Conservation (phyloP, 2,329 filamentous ascomycete species). For the Zymoseptoria tritici region DNA sequence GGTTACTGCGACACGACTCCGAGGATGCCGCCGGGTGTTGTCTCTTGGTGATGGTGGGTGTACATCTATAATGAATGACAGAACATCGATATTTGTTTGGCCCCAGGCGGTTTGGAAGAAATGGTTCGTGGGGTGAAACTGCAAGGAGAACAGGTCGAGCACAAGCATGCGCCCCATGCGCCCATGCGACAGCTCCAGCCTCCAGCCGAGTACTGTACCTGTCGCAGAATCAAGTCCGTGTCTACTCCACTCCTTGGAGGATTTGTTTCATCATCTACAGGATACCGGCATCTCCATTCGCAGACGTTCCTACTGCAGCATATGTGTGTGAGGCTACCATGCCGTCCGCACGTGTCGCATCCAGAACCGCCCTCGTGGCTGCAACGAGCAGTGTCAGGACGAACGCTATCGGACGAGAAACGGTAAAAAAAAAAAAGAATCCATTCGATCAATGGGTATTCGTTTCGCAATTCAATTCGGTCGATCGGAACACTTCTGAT, state of each 20-base stretch:
- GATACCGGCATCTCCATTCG: not conserved
- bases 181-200: too few species aligned
- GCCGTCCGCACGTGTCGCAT: not conserved
- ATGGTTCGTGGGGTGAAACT: too few species aligned
- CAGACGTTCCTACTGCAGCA: not conserved
- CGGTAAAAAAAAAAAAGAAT: not conserved
- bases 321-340: not conserved
- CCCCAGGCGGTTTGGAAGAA: too few species aligned
- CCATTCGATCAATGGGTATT: not conserved
- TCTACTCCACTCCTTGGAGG: too few species aligned
- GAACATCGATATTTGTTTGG: too few species aligned
- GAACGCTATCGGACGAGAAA: not conserved
- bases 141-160: too few species aligned
- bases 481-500: not conserved
- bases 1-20: not conserved
- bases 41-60: not conserved
- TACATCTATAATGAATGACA: too few species aligned
- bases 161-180: too few species aligned
- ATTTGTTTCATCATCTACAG: not conserved
- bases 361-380: not conserved
- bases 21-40: not conserved
- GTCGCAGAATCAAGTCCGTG: too few species aligned
- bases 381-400: not conserved
- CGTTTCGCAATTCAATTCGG: not conserved
- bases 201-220: too few species aligned